Conservation (phyloP, 2,329 filamentous ascomycete genomes). For the Colletotrichum sp. region DNA sequence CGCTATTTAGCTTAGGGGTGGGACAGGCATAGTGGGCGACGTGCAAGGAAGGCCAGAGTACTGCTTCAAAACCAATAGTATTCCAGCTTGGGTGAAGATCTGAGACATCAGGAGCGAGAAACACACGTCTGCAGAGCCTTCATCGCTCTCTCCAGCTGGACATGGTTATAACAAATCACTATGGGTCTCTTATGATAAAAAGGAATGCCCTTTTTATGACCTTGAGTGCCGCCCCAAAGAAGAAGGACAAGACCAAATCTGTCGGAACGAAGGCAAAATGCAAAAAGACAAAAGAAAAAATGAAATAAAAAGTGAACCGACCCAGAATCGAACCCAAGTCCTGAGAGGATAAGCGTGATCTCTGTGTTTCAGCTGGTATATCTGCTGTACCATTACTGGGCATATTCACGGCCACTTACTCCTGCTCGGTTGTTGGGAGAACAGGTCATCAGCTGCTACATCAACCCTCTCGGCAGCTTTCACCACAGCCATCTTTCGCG, state of each 20-base stretch:
- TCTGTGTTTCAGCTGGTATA: neutral
- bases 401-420: neutral
- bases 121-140: neutral
- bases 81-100: neutral
- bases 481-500: no score
- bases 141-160: no score
- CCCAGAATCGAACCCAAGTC: neutral
- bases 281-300: no score
- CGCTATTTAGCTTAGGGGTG: neutral
- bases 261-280: no score
- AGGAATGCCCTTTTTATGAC: no score
- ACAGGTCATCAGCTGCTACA: accelerated
- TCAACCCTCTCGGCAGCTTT: neutral
- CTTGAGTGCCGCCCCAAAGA: no score
- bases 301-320: no score
- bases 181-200: no score
- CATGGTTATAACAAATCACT: no score
- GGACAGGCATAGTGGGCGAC: neutral
- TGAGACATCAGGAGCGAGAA: neutral
- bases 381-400: neutral
- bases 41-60: neutral
- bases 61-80: neutral
- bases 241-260: no score
- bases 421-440: neutral
- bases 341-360: neutral